Conservation (phyloP, 176 grass and related monocot genomes). For the Canna indica region DNA sequence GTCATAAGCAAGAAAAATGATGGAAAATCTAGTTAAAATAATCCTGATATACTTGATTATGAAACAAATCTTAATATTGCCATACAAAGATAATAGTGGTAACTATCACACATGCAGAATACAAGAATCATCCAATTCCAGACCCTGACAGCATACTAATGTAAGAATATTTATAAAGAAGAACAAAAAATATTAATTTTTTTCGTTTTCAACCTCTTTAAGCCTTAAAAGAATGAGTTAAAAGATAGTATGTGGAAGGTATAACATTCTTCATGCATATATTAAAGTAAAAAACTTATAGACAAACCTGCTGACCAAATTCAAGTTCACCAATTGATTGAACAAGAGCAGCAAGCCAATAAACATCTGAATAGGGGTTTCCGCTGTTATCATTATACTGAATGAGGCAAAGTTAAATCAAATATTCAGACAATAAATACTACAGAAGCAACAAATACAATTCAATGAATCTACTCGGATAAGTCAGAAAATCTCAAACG, state of each 20-base stretch:
- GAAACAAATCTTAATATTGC: no score
- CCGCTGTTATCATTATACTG: slow-evolving; percentile 99
- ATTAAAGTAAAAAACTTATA: background rate
- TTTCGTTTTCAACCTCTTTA: no score
- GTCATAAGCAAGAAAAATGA: no score
- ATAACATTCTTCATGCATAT: background rate
- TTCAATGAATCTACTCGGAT: background rate
- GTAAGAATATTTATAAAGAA: background rate
- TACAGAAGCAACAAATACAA: background rate
- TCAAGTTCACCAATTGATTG: slow-evolving; percentile 86
- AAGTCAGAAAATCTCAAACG: background rate
- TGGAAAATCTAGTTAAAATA: no score
- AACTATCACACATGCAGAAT: no score
- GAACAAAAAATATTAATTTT: background rate
- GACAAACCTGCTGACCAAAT: slow-evolving; percentile 89
- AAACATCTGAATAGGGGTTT: slow-evolving; percentile 85
- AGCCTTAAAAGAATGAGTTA: background rate
- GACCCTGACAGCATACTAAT: background rate
- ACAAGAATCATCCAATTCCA: background rate
- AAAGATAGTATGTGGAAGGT: background rate
- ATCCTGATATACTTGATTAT: no score
- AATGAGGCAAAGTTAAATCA: slow-evolving; percentile 12
- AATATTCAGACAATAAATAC: background rate
- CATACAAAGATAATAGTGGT: no score
- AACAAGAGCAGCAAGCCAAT: slow-evolving; percentile 91